These are phyloP conservation scores for Micractinium conductrix DNA, from an alignment of 139 green algal species.

Conservation along the genomic window DNA sequence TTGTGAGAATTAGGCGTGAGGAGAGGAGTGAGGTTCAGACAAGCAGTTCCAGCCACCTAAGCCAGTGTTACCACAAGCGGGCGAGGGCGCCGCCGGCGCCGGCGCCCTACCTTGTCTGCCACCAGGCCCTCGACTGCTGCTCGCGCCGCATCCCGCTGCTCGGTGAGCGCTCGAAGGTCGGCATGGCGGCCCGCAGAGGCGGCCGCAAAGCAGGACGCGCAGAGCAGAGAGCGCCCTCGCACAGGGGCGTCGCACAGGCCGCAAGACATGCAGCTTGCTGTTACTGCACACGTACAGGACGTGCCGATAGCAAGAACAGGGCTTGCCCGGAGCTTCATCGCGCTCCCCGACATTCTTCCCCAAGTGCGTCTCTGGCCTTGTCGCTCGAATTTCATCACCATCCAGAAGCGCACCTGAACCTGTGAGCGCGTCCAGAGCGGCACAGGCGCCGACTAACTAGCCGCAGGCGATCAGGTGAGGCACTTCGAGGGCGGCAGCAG, in stretches of 20 bases:
- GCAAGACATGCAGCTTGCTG: conserved; percentile 12
- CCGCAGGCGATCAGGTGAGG: too few species aligned
- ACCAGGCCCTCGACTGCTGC: not conserved
- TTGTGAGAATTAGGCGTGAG: too few species aligned
- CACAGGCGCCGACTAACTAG: too few species aligned
- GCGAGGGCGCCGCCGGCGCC: not conserved
- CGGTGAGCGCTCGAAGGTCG: not conserved
- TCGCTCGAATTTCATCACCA: too few species aligned
- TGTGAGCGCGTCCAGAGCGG: too few species aligned
- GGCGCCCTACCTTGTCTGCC: conserved; percentile 31
- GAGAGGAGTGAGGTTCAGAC: not conserved
- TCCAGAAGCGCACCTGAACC: too few species aligned
- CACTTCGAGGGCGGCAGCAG: too few species aligned
- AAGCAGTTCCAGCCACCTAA: not conserved
- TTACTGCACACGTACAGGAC: too few species aligned
- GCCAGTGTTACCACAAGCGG: not conserved
- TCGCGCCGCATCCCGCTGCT: conserved; percentile 12
- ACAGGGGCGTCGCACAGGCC: conserved; percentile 6
- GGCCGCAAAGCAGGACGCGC: conserved; percentile 3
- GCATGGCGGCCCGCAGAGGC: not conserved
- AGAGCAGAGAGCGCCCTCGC: not conserved
- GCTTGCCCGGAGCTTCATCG: too few species aligned
- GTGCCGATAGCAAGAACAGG: too few species aligned
- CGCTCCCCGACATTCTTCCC: too few species aligned
- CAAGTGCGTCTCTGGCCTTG: too few species aligned